phyloP scores from a whole-genome alignment of 768 basidiomycete genomes.

The Kwoniella sp. region DNA sequence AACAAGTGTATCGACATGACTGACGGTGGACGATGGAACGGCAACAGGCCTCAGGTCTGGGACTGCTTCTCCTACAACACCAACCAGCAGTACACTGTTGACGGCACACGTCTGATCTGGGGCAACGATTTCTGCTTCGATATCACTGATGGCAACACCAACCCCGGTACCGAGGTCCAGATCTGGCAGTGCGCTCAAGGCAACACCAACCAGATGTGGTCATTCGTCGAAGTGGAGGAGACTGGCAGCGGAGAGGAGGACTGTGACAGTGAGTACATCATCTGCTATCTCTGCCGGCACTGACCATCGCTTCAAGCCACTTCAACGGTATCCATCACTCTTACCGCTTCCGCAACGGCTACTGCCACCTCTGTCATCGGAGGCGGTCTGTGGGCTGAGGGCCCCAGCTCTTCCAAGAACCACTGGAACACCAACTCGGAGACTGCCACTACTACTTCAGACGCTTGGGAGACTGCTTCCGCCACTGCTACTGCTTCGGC shows the following conservation, averaged over 20 bases:
- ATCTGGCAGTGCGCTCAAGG: conserved; percentile 30
- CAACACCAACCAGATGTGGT: conserved; percentile 41
- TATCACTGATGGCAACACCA: conserved; percentile 33
- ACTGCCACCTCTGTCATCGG: conserved; percentile 12
- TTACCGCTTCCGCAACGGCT: conserved; percentile 12
- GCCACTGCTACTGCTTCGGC: conserved; percentile 9
- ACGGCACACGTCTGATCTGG: conserved; percentile 31
- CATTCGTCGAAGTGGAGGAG: conserved; percentile 36
- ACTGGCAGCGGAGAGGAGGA: conserved; percentile 26
- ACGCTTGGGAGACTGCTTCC: conserved; percentile 15
- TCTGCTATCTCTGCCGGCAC: neutral
- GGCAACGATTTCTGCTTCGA: conserved; percentile 33
- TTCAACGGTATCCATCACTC: too few species aligned
- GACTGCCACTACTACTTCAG: conserved; percentile 14
- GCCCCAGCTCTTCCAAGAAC: neutral
- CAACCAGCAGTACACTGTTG: conserved; percentile 31
- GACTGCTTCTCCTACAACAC: conserved; percentile 30
- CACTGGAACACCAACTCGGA: neutral
- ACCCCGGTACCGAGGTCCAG: conserved; percentile 28
- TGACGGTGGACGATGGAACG: conserved; percentile 30
- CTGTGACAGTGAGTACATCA: conserved; percentile 12
- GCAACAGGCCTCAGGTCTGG: conserved; percentile 40
- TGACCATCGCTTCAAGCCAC: neutral
- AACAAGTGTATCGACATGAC: conserved; percentile 35
- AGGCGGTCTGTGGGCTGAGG: conserved; percentile 14